Conservation (phyloP, 352 stramenopile species). For the Aphanomyces astaci region DNA sequence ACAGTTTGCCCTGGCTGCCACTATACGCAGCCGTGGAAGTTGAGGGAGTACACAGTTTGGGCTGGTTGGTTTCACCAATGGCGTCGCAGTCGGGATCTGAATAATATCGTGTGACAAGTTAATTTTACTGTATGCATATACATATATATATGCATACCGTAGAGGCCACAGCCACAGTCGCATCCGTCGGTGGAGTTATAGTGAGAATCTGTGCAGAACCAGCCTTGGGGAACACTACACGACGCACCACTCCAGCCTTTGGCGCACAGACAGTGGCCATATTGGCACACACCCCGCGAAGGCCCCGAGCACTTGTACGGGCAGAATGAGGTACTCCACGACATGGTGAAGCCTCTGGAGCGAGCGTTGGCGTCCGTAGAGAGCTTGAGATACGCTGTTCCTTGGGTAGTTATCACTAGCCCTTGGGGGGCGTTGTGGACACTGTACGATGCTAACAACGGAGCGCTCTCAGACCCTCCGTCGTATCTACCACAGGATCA, state of each 20-base stretch:
- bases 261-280: background rate
- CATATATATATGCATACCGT: background rate
- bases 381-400: too few species aligned
- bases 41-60: background rate
- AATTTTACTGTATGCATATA: background rate
- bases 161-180: constrained; percentile 17
- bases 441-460: too few species aligned
- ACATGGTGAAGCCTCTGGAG: constrained; percentile 3
- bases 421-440: too few species aligned
- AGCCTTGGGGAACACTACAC: constrained; percentile 9
- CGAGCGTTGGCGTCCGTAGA: too few species aligned
- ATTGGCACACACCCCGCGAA: background rate
- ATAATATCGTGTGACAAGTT: too few species aligned
- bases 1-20: background rate
- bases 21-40: background rate
- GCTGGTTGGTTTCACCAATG: background rate
- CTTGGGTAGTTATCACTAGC: too few species aligned
- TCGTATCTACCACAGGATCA: too few species aligned
- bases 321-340: constrained; percentile 13
- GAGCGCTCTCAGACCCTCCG: too few species aligned
- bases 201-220: constrained; percentile 4
- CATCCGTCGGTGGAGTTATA: constrained; percentile 17
- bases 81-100: constrained; percentile 12
- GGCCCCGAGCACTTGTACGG: constrained; percentile 7
- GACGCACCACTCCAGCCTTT: constrained; percentile 6